A percentile compares a stretch with the other conserved stretches of the same genome.
Conservation (phyloP, 179 eudicot species). For the Drosera spatulata region DNA sequence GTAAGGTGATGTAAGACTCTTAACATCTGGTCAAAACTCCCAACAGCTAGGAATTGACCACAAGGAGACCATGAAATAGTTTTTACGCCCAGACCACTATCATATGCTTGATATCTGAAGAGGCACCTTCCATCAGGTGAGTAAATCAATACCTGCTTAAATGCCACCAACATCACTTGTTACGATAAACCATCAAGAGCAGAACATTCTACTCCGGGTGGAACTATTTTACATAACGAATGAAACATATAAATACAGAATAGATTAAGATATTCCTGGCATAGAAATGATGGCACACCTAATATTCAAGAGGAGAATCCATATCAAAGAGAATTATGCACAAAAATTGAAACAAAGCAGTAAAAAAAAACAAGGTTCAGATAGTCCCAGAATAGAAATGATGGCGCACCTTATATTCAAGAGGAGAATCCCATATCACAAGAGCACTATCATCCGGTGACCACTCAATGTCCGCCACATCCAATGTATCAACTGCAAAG, state of each 20-base stretch:
- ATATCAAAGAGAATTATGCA: too few species aligned
- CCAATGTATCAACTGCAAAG: conserved; percentile 88
- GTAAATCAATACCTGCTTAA: conserved; percentile 72
- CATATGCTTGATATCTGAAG: conserved; percentile 92
- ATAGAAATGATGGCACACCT: too few species aligned
- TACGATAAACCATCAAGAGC: too few species aligned
- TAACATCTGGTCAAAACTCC: conserved; percentile 95
- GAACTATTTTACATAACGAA: too few species aligned
- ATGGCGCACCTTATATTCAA: conserved; percentile 74
- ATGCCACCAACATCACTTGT: background rate
- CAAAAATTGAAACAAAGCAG: too few species aligned
- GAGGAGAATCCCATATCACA: conserved; percentile 86
- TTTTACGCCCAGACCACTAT: conserved; percentile 94
- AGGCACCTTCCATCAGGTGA: conserved; percentile 93
- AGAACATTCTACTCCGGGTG: too few species aligned
- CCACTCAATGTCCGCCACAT: conserved; percentile 90
- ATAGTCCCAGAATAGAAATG: background rate
- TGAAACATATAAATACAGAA: too few species aligned
- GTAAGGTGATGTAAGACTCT: conserved; percentile 87
- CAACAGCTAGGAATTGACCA: conserved; percentile 88
- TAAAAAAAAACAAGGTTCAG: background rate
- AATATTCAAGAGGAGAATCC: too few species aligned
- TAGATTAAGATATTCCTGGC: too few species aligned
- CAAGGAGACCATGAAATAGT: conserved; percentile 97
- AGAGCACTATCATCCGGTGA: conserved; percentile 97